Evolutionary conservation across 2,329 filamentous ascomycete species (phyloP), one percentile per base, ranked within the genome.

Genomic region (Neoarthrinium moseri): DNA sequence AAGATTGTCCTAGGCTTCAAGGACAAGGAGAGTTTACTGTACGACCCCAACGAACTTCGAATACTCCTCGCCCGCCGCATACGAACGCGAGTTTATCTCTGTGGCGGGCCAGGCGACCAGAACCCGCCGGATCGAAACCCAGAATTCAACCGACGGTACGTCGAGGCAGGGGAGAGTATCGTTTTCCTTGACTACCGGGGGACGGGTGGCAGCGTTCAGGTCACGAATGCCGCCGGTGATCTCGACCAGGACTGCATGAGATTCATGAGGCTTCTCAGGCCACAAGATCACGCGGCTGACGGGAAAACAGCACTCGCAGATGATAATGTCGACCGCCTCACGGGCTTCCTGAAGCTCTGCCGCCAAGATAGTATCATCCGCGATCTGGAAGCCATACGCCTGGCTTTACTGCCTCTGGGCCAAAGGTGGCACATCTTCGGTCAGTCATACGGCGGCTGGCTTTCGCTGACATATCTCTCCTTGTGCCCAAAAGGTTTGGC

Each of bases 401-500:
- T 79, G 49, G n/a, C n/a, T n/a, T n/a, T n/a, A n/a, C n/a, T 75
- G 72, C 7, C 65, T 90, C 35, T 81, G 76, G 0, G 67, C 66
- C 4, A 4, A 57, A 84, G 82, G 62, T 89, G 84, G 84, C 81
- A 74, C 24, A 70, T 87, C 23, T 75, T 88, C 51, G 86, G 86
- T 3, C 86, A 90, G 63, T 84, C 79, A 24, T 91, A 87, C 59
- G 87, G 87, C 23, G 86, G 87, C 0, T 91, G 89, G 64, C 84
- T 86, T 51, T 74, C 74, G n/a, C 72, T 81, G 6, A 85, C 80
- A 2, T 90, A 89, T 59, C 71, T 89, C n/a, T 87, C 82, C 0
- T 79, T 83, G 55, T 79, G 70, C 51, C 82, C 84, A 0, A 71
- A 80, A 43, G 79, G 81, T 1, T 58, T 90, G 13, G 71, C 72